These are phyloP conservation scores for Panicum virgatum DNA, from an alignment of 202 grass and related monocot species.

Conservation along the genomic window DNA sequence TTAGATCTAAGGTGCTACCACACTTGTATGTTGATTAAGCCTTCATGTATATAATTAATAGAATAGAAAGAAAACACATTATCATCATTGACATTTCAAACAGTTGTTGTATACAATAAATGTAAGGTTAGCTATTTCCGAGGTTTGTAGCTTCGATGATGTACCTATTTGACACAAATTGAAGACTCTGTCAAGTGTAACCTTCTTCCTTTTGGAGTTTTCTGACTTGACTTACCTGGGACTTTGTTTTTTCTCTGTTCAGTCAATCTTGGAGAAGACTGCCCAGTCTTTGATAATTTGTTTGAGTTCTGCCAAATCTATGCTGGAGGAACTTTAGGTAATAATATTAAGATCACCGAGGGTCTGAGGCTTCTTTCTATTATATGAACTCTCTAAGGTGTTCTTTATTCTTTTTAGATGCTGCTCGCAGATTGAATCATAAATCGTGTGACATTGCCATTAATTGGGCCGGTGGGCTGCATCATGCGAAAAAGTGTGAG, in stretches of 20 bases:
- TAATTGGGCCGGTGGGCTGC: slow-evolving; percentile 95
- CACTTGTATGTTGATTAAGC: slow-evolving; percentile 25
- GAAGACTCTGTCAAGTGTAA: background rate
- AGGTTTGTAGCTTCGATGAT: background rate
- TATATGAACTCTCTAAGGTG: slow-evolving; percentile 17
- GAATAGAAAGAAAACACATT: slow-evolving; percentile 16
- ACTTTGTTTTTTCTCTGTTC: slow-evolving; percentile 29
- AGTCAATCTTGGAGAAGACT: slow-evolving; percentile 99
- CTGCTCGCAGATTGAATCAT: slow-evolving; percentile 86
- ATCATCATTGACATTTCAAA: slow-evolving; percentile 1
- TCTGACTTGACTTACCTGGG: slow-evolving; percentile 19
- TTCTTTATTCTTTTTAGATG: slow-evolving; percentile 74
- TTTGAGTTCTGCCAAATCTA: slow-evolving; percentile 99
- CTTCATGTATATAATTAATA: background rate
- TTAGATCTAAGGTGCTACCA: slow-evolving; percentile 7
- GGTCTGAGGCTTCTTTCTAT: background rate
- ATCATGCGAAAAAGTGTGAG: slow-evolving; percentile 93
- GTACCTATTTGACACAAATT: background rate
- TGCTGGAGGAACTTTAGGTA: slow-evolving; percentile 99
- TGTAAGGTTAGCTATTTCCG: slow-evolving; percentile 10
- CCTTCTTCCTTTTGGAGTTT: background rate
- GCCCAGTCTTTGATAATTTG: slow-evolving; percentile 95
- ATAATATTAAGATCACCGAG: slow-evolving; percentile 7
- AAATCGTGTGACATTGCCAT: slow-evolving; percentile 90
- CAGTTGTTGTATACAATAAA: slow-evolving; percentile 11